phyloP scores from a whole-genome alignment of 176 grass and related monocot species.

The Secale cereale region DNA sequence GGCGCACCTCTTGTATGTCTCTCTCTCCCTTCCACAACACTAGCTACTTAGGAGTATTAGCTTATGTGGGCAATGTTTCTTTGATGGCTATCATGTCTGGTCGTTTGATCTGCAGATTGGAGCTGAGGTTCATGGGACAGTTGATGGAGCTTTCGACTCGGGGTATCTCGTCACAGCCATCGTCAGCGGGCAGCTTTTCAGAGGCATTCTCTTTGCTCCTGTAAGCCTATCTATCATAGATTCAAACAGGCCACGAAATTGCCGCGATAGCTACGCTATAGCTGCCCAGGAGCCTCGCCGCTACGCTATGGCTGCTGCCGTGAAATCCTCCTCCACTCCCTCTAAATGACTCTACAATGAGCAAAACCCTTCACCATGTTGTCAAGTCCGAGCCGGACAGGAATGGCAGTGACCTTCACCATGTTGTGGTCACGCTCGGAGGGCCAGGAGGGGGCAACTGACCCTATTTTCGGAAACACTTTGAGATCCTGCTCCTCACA shows the following conservation, averaged over 20 bases:
- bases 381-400: conserved; percentile 61
- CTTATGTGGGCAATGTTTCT: neutral
- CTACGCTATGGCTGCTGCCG: no score
- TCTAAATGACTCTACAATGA: no score
- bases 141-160: conserved; percentile 92
- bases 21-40: neutral
- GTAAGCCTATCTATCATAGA: conserved; percentile 58
- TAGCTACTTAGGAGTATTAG: no score
- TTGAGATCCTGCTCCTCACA: neutral
- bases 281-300: no score
- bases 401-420: conserved; percentile 62
- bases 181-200: conserved; percentile 84
- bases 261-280: no score
- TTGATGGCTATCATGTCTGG: neutral
- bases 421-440: conserved; percentile 89
- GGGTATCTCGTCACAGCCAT: conserved; percentile 89
- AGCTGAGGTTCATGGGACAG: conserved; percentile 63
- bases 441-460: conserved; percentile 67
- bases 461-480: neutral
- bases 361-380: no score
- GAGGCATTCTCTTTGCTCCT: conserved; percentile 89
- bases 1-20: conserved; percentile 51
- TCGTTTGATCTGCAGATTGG: conserved; percentile 60
- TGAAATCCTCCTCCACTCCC: no score
- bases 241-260: no score